Evolutionary conservation across 2,329 filamentous ascomycete genomes (phyloP).

Genomic region (Cladosporium sp.): DNA sequence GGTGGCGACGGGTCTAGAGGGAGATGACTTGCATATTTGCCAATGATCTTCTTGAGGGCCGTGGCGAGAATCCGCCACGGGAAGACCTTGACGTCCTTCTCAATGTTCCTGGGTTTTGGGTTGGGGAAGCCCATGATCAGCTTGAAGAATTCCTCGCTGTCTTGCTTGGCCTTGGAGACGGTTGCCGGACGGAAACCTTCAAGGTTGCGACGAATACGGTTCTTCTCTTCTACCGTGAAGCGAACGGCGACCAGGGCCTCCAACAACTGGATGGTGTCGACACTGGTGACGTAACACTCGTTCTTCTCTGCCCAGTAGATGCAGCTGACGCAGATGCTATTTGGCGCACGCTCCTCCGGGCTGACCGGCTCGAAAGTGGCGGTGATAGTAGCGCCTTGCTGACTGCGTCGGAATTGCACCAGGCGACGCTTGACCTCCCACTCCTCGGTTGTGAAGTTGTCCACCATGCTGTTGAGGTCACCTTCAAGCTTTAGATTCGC

Average conservation of each 20-base stretch:
- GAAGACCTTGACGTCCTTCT: slow-evolving; percentile 99
- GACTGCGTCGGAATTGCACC: slow-evolving; percentile 80
- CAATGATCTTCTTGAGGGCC: slow-evolving; percentile 95
- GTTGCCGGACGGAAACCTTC: slow-evolving; percentile 91
- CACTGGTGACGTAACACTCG: slow-evolving; percentile 90
- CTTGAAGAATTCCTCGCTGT: slow-evolving; percentile 98
- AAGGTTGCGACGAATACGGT: slow-evolving; percentile 89
- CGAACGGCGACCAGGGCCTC: slow-evolving; percentile 82
- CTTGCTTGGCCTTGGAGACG: slow-evolving; percentile 85
- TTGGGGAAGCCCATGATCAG: slow-evolving; percentile 96
- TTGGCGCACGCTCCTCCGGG: slow-evolving; percentile 71
- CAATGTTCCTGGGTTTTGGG: slow-evolving; percentile 94
- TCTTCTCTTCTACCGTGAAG: slow-evolving; percentile 97
- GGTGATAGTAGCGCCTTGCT: slow-evolving; percentile 75
- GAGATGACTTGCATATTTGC: slow-evolving; percentile 72
- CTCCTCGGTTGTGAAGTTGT: slow-evolving; percentile 80
- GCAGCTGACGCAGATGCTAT: slow-evolving; percentile 93
- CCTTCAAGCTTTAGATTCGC: slow-evolving; percentile 80
- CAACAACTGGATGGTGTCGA: slow-evolving; percentile 92
- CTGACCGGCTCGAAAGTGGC: slow-evolving; percentile 75
- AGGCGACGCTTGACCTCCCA: slow-evolving; percentile 73
- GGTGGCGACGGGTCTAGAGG: slow-evolving; percentile 26
- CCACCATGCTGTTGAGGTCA: slow-evolving; percentile 77
- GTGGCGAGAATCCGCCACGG: slow-evolving; percentile 85
- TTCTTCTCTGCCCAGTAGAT: slow-evolving; percentile 93